These are phyloP conservation scores for Ceratocystis harringtonii DNA, from an alignment of 2,329 filamentous ascomycete species.

Conservation along the genomic window DNA sequence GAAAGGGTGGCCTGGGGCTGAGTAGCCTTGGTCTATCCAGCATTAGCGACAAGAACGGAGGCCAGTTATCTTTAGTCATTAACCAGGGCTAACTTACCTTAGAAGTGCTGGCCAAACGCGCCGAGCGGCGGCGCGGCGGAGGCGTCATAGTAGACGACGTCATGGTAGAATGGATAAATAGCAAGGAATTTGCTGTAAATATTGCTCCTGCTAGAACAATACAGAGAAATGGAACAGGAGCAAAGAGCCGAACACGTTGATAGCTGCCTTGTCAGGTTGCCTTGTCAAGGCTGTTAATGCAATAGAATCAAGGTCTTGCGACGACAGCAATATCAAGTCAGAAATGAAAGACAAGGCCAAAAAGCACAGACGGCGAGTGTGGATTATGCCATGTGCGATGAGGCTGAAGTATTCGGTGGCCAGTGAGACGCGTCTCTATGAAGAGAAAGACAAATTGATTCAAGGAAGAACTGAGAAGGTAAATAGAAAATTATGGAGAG, in stretches of 20 bases:
- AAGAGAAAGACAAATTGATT: background rate
- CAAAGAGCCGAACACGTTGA: too few relatives aligned
- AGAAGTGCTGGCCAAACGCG: slow-evolving; percentile 28
- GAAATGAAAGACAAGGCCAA: too few relatives aligned
- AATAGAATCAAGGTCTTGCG: background rate
- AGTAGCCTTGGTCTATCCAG: slow-evolving; percentile 20
- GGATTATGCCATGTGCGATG: too few relatives aligned
- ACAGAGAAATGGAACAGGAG: background rate
- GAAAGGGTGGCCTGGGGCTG: slow-evolving; percentile 26
- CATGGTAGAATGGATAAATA: background rate
- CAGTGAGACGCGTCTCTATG: background rate
- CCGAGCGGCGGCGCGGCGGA: slow-evolving; percentile 31
- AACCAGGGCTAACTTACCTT: slow-evolving; percentile 24
- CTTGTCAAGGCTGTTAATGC: background rate
- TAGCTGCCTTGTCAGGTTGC: too few relatives aligned
- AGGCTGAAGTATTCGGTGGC: too few relatives aligned
- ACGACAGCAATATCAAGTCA: too few relatives aligned
- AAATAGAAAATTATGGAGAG: too few relatives aligned
- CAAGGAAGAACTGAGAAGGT: background rate
- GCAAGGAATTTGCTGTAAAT: too few relatives aligned
- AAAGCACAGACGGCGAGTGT: too few relatives aligned
- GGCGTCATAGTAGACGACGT: slow-evolving; percentile 24
- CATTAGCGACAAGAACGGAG: background rate
- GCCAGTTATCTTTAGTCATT: background rate
- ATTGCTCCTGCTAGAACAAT: background rate